Conservation (phyloP, 148 eudicot species). For the Chenopodium quinoa region DNA sequence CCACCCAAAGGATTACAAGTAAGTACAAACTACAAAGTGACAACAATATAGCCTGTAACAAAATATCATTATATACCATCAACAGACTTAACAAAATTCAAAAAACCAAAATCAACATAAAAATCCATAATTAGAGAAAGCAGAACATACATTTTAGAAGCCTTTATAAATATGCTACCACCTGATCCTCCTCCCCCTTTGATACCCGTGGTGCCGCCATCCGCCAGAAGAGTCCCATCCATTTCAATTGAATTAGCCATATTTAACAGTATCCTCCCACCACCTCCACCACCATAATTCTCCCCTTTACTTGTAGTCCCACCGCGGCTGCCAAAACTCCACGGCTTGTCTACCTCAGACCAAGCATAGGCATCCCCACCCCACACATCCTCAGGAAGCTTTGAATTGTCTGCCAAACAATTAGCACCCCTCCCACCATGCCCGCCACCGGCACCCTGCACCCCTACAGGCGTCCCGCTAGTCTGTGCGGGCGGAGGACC, state of each 20-base stretch:
- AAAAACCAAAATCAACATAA: neutral
- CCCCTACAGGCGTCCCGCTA: slow-evolving; percentile 59
- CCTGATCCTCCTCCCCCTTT: slow-evolving; percentile 98
- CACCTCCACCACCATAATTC: slow-evolving; percentile 87
- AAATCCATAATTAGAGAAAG: neutral
- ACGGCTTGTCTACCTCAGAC: slow-evolving; percentile 63
- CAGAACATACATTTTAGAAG: slow-evolving; percentile 60
- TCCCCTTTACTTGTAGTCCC: slow-evolving; percentile 62
- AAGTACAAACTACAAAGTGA: neutral
- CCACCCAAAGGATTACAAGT: neutral
- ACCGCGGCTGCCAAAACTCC: slow-evolving; percentile 85
- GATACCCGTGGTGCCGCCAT: slow-evolving; percentile 75
- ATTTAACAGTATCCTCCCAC: slow-evolving; percentile 68
- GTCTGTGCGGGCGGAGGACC: slow-evolving; percentile 56
- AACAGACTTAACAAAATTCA: neutral
- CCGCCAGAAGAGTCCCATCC: slow-evolving; percentile 63
- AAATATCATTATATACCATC: neutral
- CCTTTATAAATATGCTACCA: slow-evolving; percentile 69
- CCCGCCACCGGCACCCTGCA: slow-evolving; percentile 79
- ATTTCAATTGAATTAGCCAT: slow-evolving; percentile 31
- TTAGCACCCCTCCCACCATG: slow-evolving; percentile 94
- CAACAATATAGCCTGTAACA: neutral
- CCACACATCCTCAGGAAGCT: slow-evolving; percentile 81
- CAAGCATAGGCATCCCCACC: slow-evolving; percentile 92
- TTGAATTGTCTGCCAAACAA: slow-evolving; percentile 64